Conservation (phyloP, 164 flowering plant genomes). For the Platanus orientalis region DNA sequence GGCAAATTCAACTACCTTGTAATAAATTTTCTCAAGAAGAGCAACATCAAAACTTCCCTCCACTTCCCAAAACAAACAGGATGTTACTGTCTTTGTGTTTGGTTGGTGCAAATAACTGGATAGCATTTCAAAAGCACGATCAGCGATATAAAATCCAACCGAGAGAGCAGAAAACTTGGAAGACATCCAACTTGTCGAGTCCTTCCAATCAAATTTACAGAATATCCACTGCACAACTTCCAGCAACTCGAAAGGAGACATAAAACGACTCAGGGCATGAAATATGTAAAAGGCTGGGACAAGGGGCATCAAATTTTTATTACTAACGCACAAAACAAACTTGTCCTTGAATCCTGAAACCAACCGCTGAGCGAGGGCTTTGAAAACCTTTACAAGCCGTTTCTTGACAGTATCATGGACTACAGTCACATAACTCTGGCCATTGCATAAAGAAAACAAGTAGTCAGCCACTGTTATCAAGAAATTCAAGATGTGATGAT, state of each 20-base stretch:
- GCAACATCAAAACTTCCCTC: slow-evolving; percentile 24
- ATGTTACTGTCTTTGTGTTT: slow-evolving; percentile 12
- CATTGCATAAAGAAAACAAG: slow-evolving; percentile 25
- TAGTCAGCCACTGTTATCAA: slow-evolving; percentile 35
- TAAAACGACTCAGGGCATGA: slow-evolving; percentile 37
- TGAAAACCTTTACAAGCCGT: slow-evolving; percentile 35
- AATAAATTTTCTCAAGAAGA: slow-evolving; percentile 49
- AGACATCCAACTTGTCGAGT: slow-evolving; percentile 13
- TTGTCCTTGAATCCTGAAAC: slow-evolving; percentile 35
- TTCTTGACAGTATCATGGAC: slow-evolving; percentile 16
- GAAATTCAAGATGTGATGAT: slow-evolving; percentile 36
- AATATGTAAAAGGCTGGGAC: slow-evolving; percentile 42
- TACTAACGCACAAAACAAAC: slow-evolving; percentile 35
- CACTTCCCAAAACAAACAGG: slow-evolving; percentile 32
- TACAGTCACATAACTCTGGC: slow-evolving; percentile 11
- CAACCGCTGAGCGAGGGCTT: slow-evolving; percentile 28
- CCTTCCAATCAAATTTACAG: slow-evolving; percentile 28
- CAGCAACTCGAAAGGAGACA: slow-evolving; percentile 70
- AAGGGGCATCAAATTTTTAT: slow-evolving; percentile 32
- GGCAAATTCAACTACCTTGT: slow-evolving; percentile 37
- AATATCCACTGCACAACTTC: slow-evolving; percentile 60
- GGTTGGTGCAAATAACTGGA: slow-evolving; percentile 29
- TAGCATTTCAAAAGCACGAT: slow-evolving; percentile 49
- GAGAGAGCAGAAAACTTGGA: slow-evolving; percentile 29
- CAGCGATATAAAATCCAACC: slow-evolving; percentile 49